phyloP scores from a whole-genome alignment of 805 yeast genomes.

The Maudiozyma barnettii region DNA sequence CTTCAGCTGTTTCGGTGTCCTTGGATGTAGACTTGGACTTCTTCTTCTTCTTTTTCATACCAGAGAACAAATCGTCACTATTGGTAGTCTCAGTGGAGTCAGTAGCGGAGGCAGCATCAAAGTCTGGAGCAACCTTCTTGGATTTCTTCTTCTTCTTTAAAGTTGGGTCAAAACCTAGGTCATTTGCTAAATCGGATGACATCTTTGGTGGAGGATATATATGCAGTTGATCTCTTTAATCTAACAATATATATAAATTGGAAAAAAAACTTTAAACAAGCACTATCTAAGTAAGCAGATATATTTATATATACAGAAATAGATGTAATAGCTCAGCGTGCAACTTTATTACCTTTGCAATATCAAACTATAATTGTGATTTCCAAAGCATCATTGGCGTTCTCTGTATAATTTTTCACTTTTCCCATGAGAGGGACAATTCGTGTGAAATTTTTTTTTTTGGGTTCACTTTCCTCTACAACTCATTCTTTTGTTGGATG shows the following conservation, averaged over 20 bases:
- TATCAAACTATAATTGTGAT: background rate
- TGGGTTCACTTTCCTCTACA: background rate
- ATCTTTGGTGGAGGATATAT: constrained; percentile 2
- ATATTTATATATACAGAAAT: no score
- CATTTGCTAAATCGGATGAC: constrained; percentile 30
- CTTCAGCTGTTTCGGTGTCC: constrained; percentile 16
- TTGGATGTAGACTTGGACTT: constrained; percentile 39
- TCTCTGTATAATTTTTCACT: background rate
- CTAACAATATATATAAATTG: background rate
- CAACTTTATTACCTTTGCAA: background rate
- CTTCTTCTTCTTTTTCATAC: constrained; percentile 82
- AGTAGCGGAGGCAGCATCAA: constrained; percentile 31
- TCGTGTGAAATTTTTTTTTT: constrained; percentile 1
- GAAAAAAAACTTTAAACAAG: background rate
- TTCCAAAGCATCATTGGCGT: background rate
- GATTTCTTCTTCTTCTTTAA: constrained; percentile 74
- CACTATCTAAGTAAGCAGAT: background rate
- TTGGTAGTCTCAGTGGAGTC: constrained; percentile 25
- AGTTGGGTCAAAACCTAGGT: constrained; percentile 61
- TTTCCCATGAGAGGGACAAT: background rate
- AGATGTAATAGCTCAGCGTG: no score
- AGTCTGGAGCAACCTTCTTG: constrained; percentile 36
- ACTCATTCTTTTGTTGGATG: background rate
- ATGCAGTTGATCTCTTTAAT: background rate
- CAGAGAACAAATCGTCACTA: constrained; percentile 61